phyloP scores from a whole-genome alignment of 805 yeast genomes.

The Wickerhamomyces hampshirensis region DNA sequence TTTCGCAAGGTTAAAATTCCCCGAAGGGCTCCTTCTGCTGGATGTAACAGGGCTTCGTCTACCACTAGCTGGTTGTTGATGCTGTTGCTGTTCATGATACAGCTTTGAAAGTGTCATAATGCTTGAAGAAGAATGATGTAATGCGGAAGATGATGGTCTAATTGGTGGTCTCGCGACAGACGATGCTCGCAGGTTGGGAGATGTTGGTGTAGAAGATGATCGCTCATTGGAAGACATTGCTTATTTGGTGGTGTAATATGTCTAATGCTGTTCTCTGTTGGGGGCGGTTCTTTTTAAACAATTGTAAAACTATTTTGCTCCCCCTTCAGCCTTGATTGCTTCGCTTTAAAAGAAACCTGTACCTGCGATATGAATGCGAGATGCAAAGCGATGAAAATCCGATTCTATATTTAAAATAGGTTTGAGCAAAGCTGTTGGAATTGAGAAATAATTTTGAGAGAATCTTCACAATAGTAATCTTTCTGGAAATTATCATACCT shows the following conservation, averaged over 20 bases:
- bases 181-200: not conserved
- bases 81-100: constrained; percentile 16
- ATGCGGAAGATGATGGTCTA: not conserved
- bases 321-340: too few relatives aligned
- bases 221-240: too few relatives aligned
- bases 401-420: too few relatives aligned
- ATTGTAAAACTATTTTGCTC: too few relatives aligned
- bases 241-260: not conserved
- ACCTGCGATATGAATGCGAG: too few relatives aligned
- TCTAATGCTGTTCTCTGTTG: not conserved
- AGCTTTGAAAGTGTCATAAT: constrained; percentile 23
- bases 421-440: too few relatives aligned
- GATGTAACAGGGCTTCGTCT: constrained; percentile 10
- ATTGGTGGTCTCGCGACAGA: not conserved
- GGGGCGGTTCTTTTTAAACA: too few relatives aligned
- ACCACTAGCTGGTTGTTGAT: constrained; percentile 2
- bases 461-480: too few relatives aligned
- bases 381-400: too few relatives aligned
- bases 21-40: constrained; percentile 4
- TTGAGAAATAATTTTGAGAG: too few relatives aligned
- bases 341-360: too few relatives aligned
- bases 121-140: constrained; percentile 19
- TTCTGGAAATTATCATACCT: too few relatives aligned
- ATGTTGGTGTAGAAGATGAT: not conserved
- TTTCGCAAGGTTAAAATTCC: constrained; percentile 1